Percentiles rank a stretch among this genome's conserved stretches.
Evolutionary conservation across 2,329 filamentous ascomycete species (phyloP).

Genomic region (Cordyceps pruinosa): DNA sequence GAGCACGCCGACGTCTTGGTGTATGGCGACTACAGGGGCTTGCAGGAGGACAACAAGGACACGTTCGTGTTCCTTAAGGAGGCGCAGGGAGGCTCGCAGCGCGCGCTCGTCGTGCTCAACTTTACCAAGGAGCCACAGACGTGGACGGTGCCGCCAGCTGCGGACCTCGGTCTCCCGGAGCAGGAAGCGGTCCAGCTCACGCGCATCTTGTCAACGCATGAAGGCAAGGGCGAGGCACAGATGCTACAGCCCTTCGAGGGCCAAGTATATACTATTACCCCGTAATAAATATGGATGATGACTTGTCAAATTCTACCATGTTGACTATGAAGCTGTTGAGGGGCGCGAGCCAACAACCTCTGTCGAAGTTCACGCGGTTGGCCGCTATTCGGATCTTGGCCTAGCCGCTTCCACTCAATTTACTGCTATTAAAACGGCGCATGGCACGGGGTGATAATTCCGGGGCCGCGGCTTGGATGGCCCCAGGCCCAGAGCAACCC

Average conservation of each 20-base stretch:
- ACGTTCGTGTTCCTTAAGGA: conserved; percentile 27
- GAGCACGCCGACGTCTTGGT: conserved; percentile 27
- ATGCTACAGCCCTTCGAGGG: conserved; percentile 26
- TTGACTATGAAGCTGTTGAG: no score
- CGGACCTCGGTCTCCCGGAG: conserved; percentile 19
- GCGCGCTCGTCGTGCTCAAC: conserved; percentile 26
- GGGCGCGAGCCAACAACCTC: no score
- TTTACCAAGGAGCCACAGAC: conserved; percentile 25
- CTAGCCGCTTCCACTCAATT: no score
- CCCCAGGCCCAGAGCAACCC: no score
- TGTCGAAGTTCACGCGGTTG: no score
- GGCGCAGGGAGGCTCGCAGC: conserved; percentile 17
- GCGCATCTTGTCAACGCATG: conserved; percentile 23
- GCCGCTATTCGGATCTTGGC: no score
- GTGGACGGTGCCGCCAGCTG: conserved; percentile 15
- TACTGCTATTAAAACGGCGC: no score
- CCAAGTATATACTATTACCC: conserved; percentile 22
- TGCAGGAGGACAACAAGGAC: conserved; percentile 20
- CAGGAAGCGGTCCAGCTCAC: conserved; percentile 16
- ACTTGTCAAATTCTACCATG: no score
- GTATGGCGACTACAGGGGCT: conserved; percentile 27
- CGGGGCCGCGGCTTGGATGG: no score
- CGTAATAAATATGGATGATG: neutral
- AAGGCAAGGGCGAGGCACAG: conserved; percentile 15
- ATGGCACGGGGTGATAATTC: no score